These are phyloP conservation scores for Lepidium didymum DNA, from an alignment of 345 rosid species.

Conservation along the genomic window DNA sequence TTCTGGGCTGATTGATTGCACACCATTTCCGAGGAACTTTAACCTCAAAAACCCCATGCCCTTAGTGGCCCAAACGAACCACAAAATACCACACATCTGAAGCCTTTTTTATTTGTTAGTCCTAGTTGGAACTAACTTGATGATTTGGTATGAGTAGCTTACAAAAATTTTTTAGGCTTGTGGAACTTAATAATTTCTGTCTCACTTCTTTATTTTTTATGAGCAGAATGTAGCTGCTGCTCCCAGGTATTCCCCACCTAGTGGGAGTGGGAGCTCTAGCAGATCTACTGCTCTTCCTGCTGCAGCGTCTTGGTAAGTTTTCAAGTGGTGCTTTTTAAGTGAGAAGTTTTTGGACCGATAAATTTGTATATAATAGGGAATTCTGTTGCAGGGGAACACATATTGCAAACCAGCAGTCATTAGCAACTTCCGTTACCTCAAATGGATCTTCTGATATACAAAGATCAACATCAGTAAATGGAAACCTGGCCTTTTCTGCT, in stretches of 20 bases:
- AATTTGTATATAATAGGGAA: not conserved
- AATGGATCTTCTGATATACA: conserved; percentile 47
- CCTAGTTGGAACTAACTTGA: too few relatives aligned
- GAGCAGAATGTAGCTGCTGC: conserved; percentile 33
- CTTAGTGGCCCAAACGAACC: too few relatives aligned
- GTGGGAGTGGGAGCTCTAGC: conserved; percentile 37
- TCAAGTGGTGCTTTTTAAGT: not conserved
- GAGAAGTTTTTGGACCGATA: not conserved
- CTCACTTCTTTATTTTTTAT: not conserved
- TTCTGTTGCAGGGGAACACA: conserved; percentile 47
- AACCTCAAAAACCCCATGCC: too few relatives aligned
- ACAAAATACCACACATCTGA: too few relatives aligned
- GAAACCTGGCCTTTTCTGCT: conserved; percentile 30
- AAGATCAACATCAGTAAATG: conserved; percentile 31
- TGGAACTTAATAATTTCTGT: not conserved
- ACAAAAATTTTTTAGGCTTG: too few relatives aligned
- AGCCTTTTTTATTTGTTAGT: too few relatives aligned
- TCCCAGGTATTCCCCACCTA: conserved; percentile 53
- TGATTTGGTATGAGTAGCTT: too few relatives aligned
- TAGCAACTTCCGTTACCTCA: conserved; percentile 29
- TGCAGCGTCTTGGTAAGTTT: conserved; percentile 75
- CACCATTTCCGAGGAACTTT: too few relatives aligned
- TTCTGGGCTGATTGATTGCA: too few relatives aligned
- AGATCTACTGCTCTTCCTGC: conserved; percentile 70
- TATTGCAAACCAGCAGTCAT: conserved; percentile 34